These are phyloP conservation scores for Blumeria hordei DNA, from an alignment of 2,329 filamentous ascomycete species.

Conservation along the genomic window DNA sequence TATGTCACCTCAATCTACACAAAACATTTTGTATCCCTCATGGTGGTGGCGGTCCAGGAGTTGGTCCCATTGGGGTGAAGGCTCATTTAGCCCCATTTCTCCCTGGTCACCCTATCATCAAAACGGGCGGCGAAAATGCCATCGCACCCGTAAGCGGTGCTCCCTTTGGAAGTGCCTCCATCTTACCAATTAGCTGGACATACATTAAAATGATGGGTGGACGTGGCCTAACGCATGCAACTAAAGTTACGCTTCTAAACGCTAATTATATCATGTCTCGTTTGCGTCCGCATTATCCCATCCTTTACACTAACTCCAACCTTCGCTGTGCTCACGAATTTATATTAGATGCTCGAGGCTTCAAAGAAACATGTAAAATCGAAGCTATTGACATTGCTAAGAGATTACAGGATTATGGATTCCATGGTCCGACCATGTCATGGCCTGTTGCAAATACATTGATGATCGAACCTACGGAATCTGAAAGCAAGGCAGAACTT, in stretches of 20 bases:
- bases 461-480: slow-evolving; percentile 96
- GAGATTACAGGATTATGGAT: slow-evolving; percentile 88
- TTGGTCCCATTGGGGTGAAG: slow-evolving; percentile 84
- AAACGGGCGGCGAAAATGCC: slow-evolving; percentile 28
- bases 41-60: slow-evolving; percentile 78
- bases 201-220: slow-evolving; percentile 86
- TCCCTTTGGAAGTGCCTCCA: slow-evolving; percentile 69
- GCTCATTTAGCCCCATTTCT: slow-evolving; percentile 54
- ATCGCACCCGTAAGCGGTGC: slow-evolving; percentile 60
- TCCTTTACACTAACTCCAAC: slow-evolving; percentile 79
- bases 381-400: slow-evolving; percentile 93
- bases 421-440: slow-evolving; percentile 92
- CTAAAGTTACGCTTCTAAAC: slow-evolving; percentile 80
- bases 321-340: slow-evolving; percentile 91
- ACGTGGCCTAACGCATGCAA: slow-evolving; percentile 60
- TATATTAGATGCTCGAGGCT: slow-evolving; percentile 70
- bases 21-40: slow-evolving; percentile 99
- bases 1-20: slow-evolving; percentile 92
- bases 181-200: slow-evolving; percentile 81
- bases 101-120: slow-evolving; percentile 37
- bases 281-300: slow-evolving; percentile 63
- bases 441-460: slow-evolving; percentile 89
- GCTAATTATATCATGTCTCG: slow-evolving; percentile 89
- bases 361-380: slow-evolving; percentile 60
- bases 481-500: slow-evolving; percentile 73